Evolutionary conservation across 1,284 basidiomycete species (phyloP).

Genomic region (Cryptococcus neoformans): DNA sequence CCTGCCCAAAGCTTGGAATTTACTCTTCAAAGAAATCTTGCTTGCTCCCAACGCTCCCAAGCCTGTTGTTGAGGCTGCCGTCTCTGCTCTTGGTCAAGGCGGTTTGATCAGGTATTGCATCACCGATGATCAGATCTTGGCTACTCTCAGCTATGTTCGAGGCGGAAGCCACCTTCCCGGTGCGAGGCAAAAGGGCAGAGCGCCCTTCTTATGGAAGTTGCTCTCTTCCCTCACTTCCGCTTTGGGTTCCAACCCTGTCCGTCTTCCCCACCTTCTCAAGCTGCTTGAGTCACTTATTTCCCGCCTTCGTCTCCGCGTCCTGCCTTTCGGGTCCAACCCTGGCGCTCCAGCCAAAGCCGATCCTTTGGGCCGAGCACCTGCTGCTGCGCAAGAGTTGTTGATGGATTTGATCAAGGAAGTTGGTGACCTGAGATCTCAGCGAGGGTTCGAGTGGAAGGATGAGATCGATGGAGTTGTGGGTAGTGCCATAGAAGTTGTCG

Average conservation of each 20-base stretch:
- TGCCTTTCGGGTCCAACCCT: background rate
- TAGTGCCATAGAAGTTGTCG: constrained; percentile 78
- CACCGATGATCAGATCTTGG: constrained; percentile 59
- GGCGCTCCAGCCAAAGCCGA: constrained; percentile 21
- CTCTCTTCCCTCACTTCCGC: constrained; percentile 63
- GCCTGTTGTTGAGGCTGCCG: constrained; percentile 56
- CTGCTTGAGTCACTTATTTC: constrained; percentile 54
- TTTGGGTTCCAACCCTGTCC: constrained; percentile 62
- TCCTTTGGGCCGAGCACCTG: constrained; percentile 57
- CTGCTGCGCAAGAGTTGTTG: constrained; percentile 70
- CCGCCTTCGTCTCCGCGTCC: constrained; percentile 45
- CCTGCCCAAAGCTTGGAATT: constrained; percentile 68
- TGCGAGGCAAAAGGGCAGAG: constrained; percentile 54
- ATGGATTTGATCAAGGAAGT: constrained; percentile 70
- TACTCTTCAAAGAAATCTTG: constrained; percentile 66
- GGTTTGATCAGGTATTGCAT: constrained; percentile 67
- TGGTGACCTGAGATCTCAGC: constrained; percentile 70
- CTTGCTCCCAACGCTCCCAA: constrained; percentile 29
- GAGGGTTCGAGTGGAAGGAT: constrained; percentile 88
- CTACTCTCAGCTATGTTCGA: constrained; percentile 51
- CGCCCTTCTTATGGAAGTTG: constrained; percentile 60
- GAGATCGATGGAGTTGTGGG: constrained; percentile 77
- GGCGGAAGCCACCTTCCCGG: constrained; percentile 37
- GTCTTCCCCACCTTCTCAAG: constrained; percentile 66
- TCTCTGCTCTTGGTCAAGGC: constrained; percentile 58